Evolutionary conservation across 176 grass and related monocot genomes (phyloP), one percentile per base, ranked within the genome.

Genomic region (Dactylis glomerata): DNA sequence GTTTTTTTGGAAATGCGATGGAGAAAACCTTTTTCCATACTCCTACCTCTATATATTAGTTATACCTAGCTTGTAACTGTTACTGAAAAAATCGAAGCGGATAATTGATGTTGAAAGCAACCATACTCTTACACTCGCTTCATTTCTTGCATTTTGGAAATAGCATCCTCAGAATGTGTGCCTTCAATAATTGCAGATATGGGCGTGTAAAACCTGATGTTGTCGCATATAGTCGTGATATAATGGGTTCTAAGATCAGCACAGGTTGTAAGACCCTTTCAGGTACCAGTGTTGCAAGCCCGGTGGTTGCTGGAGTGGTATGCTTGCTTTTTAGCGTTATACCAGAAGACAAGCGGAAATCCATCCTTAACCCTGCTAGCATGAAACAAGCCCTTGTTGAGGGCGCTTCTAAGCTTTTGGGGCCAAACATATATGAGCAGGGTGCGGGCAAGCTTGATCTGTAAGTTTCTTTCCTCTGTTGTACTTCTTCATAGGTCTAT

Each of bases 311-410:
- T 82, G 96, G 96, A 64, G 89, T 88, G 28, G 93, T 98, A 73
- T 98, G 96, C 79, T 87, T 98, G 82, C 96, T 98, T 50, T 87
- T 93, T 77, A 98, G 93, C 86, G 79, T 98, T 52, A 91, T 95
- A 57, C 89, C 96, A 27, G 81, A 93, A 82, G 88, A 86, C 33
- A 85, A 84, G 78, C 70, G 96, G 49, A 98, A 98, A 79, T 87
- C 78, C 20, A 65, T 87, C 83, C 85, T 98, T 61, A 98, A 95
- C 73, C 96, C 93, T 72, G 96, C 96, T 51, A 92, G 85, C 81
- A 98, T 95, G 93, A 98, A 95, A 86, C 96, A 98, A 83, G 93
- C 96, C 82, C 89, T 98, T 79, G 96, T 98, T 71, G 96, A 98
- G 88, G 96, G 96, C 36, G 96, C 96, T 81, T 95, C 93, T 78